Evolutionary conservation across 2,329 filamentous ascomycete species (phyloP), one percentile per base, ranked within the genome.

Genomic region (Diaporthe sp.): DNA sequence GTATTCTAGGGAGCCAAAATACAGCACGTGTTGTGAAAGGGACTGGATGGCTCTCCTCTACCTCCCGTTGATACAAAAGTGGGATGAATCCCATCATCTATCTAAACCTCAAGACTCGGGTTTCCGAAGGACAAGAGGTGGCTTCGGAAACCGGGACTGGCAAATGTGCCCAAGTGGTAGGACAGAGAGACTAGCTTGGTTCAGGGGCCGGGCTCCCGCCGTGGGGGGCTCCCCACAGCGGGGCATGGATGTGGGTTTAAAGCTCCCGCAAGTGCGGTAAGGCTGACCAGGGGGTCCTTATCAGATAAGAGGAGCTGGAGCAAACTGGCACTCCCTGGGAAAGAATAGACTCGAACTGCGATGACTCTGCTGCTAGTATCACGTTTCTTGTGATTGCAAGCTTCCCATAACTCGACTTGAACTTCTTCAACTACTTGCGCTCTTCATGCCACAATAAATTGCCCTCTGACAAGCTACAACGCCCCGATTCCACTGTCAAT

Each of bases 221-320:
- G 46, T 46, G 46, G 65, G 46, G 46, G 42, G 46, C 31, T 19
- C 22, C 15, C 65, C 46, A 68, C 46, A 39, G 65, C 65, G 65
- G 65, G 65, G 46, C 44, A 19, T 34, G 17, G 42, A 15, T 10
- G 39, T 34, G 39, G 25, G 28, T 9, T n/a, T 28, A 67, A 13
- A 49, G 60, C 42, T 44, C 61, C 17, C 37, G 37, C 37, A 39
- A 39, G 37, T 13, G 7, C 22, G 6, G 65, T 55, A 68, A 51
- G 65, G 46, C 65, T 68, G 65, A 68, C 65, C 15, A 4, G n/a
- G 65, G 62, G 49, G 15, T 7, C 17, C 65, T 68, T 68, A 68
- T 68, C 65, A 53, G 65, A 68, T 68, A 53, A 68, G 28, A 9
- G 31, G 22, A 68, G 62, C 46, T 68, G 46, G 42, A 67, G 61